Conservation (phyloP, 805 yeast genomes). For the Schwanniomyces occidentalis region DNA sequence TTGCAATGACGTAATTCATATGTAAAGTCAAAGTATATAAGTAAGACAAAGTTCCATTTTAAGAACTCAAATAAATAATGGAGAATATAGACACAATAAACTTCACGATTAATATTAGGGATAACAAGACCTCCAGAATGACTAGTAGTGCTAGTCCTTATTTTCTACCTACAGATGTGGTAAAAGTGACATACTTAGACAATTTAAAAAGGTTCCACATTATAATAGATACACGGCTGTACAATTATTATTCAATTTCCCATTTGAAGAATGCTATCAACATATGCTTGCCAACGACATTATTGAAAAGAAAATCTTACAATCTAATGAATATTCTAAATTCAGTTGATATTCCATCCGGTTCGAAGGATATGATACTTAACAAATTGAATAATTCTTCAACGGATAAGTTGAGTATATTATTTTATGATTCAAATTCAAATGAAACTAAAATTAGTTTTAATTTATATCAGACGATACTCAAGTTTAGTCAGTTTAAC, state of each 20-base stretch:
- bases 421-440: constrained; percentile 38
- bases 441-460: constrained; percentile 18
- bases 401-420: constrained; percentile 16
- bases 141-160: not conserved
- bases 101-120: no score
- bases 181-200: not conserved
- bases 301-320: constrained; percentile 39
- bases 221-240: constrained; percentile 37
- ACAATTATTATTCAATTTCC: constrained; percentile 30
- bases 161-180: constrained; percentile 5
- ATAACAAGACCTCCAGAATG: no score
- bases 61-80: no score
- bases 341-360: constrained; percentile 26
- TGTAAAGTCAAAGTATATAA: no score
- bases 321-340: constrained; percentile 32
- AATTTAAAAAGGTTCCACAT: constrained; percentile 23
- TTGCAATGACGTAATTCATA: no score
- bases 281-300: constrained; percentile 46
- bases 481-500: constrained; percentile 25
- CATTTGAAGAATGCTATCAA: constrained; percentile 34
- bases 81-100: no score
- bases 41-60: no score
- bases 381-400: constrained; percentile 7
- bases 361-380: constrained; percentile 18
- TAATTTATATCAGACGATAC: constrained; percentile 34